Percentiles rank a stretch among this genome's conserved stretches.
These are phyloP conservation scores for Mycena sp. DNA, from an alignment of 1,284 basidiomycete species.

Conservation along the genomic window DNA sequence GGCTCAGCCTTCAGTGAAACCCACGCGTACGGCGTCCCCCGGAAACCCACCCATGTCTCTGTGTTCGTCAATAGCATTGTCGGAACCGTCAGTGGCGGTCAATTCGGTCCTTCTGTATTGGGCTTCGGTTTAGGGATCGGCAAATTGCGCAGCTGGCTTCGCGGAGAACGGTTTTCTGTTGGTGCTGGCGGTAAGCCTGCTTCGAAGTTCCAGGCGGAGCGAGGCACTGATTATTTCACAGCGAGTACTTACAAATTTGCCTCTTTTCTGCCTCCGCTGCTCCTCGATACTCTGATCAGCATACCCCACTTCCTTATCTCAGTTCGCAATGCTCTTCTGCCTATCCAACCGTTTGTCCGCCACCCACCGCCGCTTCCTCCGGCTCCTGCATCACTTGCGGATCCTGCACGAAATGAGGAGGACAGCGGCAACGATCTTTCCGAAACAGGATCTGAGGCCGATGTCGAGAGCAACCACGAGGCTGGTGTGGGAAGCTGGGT, in stretches of 20 bases:
- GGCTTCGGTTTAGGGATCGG: slow-evolving; percentile 56
- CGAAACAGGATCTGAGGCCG: slow-evolving; percentile 67
- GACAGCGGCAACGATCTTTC: slow-evolving; percentile 34
- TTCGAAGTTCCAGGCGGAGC: not conserved
- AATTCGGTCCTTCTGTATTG: slow-evolving; percentile 49
- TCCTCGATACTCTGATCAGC: slow-evolving; percentile 71
- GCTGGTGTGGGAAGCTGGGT: slow-evolving; percentile 71
- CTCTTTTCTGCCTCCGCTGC: slow-evolving; percentile 70
- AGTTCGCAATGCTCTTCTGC: slow-evolving; percentile 66
- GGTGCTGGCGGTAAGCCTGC: slow-evolving; percentile 74
- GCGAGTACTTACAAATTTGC: slow-evolving; percentile 74
- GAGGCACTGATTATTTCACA: slow-evolving; percentile 39
- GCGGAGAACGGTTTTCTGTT: slow-evolving; percentile 71
- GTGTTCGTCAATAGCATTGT: slow-evolving; percentile 67
- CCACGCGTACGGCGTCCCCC: slow-evolving; percentile 46
- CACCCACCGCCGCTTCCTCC: slow-evolving; percentile 32
- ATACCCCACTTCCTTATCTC: slow-evolving; percentile 72
- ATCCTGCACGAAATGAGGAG: slow-evolving; percentile 35
- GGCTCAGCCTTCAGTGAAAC: slow-evolving; percentile 41
- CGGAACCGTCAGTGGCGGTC: slow-evolving; percentile 64
- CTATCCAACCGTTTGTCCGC: slow-evolving; percentile 53
- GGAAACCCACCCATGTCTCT: slow-evolving; percentile 64
- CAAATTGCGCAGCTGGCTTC: slow-evolving; percentile 59
- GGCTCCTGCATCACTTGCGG: slow-evolving; percentile 27
- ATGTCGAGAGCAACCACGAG: slow-evolving; percentile 69